Conservation (phyloP, 768 basidiomycete genomes). For the Termitomyces sp. region DNA sequence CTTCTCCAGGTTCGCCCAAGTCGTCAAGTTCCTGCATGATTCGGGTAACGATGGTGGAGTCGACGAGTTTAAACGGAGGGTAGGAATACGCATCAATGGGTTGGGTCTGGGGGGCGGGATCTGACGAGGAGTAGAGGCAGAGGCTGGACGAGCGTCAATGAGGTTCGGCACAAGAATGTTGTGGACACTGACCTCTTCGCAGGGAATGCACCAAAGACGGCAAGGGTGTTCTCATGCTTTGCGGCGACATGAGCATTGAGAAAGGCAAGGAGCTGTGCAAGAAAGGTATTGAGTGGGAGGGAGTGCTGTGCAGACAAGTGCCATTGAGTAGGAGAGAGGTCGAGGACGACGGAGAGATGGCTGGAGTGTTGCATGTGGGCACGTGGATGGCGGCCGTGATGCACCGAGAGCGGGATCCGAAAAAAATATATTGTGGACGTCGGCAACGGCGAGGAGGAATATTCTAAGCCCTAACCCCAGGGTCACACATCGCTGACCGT, state of each 20-base stretch:
- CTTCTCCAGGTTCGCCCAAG: conserved; percentile 41
- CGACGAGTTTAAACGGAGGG: conserved; percentile 74
- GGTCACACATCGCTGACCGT: not conserved
- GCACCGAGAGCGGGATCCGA: conserved; percentile 5
- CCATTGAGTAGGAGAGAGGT: conserved; percentile 87
- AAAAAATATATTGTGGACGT: conserved; percentile 8
- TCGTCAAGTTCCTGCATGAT: conserved; percentile 59
- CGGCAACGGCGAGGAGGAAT: conserved; percentile 2
- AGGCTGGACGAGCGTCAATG: conserved; percentile 36
- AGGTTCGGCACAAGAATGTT: not conserved
- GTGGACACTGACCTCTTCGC: conserved; percentile 57
- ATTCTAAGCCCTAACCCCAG: conserved; percentile 1
- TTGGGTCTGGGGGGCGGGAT: conserved; percentile 31
- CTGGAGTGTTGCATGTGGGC: conserved; percentile 6
- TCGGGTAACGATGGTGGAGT: conserved; percentile 55
- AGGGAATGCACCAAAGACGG: conserved; percentile 87
- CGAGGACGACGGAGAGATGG: conserved; percentile 80
- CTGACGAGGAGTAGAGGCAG: conserved; percentile 71
- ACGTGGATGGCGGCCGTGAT: conserved; percentile 1
- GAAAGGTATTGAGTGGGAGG: conserved; percentile 63
- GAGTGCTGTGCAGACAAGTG: conserved; percentile 49
- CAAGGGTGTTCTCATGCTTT: conserved; percentile 87
- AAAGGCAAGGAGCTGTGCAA: conserved; percentile 84
- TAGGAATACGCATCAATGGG: conserved; percentile 73
- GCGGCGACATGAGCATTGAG: conserved; percentile 90